Evolutionary conservation across 805 yeast genomes (phyloP).

Genomic region (Candida germanica): DNA sequence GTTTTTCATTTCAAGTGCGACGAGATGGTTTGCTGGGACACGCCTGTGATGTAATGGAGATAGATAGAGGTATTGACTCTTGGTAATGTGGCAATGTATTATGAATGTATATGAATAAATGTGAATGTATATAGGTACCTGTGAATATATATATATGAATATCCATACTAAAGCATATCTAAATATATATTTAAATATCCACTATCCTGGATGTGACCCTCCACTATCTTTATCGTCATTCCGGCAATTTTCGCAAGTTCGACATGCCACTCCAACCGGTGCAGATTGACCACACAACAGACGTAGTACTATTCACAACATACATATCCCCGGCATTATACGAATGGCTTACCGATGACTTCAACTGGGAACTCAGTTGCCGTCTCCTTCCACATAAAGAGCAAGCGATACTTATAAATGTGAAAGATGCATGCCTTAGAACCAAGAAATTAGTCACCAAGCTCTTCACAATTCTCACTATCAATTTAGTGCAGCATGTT

Average conservation of each 20-base stretch:
- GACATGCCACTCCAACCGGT: background rate
- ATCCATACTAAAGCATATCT: too few relatives aligned
- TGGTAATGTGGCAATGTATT: too few relatives aligned
- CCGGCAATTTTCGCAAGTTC: background rate
- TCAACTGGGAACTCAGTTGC: conserved; percentile 47
- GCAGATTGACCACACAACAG: background rate
- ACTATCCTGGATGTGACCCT: too few relatives aligned
- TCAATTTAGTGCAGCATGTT: conserved; percentile 25
- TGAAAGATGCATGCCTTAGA: conserved; percentile 33
- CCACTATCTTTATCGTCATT: too few relatives aligned
- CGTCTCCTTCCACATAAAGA: conserved; percentile 38
- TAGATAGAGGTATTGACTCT: too few relatives aligned
- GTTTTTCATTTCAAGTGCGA: background rate
- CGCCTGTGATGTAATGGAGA: too few relatives aligned
- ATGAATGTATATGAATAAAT: too few relatives aligned
- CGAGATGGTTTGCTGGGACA: too few relatives aligned
- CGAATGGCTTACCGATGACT: conserved; percentile 26
- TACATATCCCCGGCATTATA: conserved; percentile 12
- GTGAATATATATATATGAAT: too few relatives aligned
- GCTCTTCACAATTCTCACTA: conserved; percentile 44
- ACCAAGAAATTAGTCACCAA: conserved; percentile 40
- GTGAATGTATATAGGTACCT: too few relatives aligned
- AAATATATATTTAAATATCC: too few relatives aligned
- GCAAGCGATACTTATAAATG: conserved; percentile 41
- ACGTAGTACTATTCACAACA: conserved; percentile 14